A percentile compares a stretch with the other conserved stretches of the same genome.
phyloP scores from a whole-genome alignment of 1,139 yeast genomes.

The Geotrichum siamense region DNA sequence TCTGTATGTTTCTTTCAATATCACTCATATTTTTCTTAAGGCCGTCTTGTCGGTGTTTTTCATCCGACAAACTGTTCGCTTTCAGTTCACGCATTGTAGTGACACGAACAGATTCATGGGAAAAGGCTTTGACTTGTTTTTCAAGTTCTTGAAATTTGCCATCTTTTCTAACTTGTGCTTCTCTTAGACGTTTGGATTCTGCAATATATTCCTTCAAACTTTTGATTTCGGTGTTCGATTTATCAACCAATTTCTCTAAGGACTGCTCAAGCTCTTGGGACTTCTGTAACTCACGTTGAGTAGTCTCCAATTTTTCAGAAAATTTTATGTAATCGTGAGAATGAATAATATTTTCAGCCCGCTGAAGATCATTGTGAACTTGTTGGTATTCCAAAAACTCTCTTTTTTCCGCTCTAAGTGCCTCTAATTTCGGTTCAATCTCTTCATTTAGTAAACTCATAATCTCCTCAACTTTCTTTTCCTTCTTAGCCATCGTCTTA shows the following conservation, averaged over 20 bases:
- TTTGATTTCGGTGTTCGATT: conserved; percentile 48
- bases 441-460: conserved; percentile 69
- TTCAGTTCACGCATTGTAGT: conserved; percentile 53
- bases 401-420: conserved; percentile 72
- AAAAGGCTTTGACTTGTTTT: conserved; percentile 46
- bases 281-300: conserved; percentile 31
- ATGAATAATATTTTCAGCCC: conserved; percentile 60
- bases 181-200: conserved; percentile 48
- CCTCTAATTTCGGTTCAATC: conserved; percentile 86
- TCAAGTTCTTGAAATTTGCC: conserved; percentile 62
- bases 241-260: conserved; percentile 38
- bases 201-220: conserved; percentile 58
- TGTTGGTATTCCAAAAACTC: conserved; percentile 81
- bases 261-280: conserved; percentile 37
- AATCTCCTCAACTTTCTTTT: conserved; percentile 73
- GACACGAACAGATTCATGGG: conserved; percentile 63
- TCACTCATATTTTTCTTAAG: conserved; percentile 26
- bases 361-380: conserved; percentile 73
- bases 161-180: conserved; percentile 55
- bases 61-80: conserved; percentile 8
- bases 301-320: conserved; percentile 30
- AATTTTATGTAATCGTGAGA: conserved; percentile 64
- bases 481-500: conserved; percentile 86
- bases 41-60: conserved; percentile 21
- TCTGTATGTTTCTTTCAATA: conserved; percentile 19